Base-by-base conservation (phyloP, 2,329 filamentous ascomycete genomes). In the Penicillium polonicum region DNA sequence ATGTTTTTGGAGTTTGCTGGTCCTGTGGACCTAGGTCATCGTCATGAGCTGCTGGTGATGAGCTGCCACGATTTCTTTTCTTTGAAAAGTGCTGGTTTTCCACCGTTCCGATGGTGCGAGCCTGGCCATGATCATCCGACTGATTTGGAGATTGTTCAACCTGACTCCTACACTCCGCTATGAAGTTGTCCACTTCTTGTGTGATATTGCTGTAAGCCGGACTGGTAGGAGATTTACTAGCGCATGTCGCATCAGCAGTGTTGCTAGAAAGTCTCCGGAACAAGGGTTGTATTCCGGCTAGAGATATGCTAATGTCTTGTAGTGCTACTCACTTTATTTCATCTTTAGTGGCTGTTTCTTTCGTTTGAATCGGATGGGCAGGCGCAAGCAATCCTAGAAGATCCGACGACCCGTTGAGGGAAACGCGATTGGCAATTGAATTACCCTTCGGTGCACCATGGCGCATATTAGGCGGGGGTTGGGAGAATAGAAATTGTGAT, bases 401-500 rank as follows among this genome's bases (percentile, higher is more conserved):
- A 21, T 60, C 58, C 2, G 27, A 41, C 41, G 56, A 33, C 9
- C 31, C 44, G 36, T 41, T 23, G 5, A 38, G n/a, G 15, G 48
- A 39, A 33, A 52, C 17, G 1, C 35, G 44, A 17, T 31, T 33
- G n/a, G 36, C 7, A 12, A 44, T 50, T 4, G 19, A 21, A 23
- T 36, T 35, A 15, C 44, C 5, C 17, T 50, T 52, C 17, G 8
- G 17, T 13, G n/a, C 3, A 39, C 23, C 46, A 23, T 55, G 27
- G 10, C 52, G 36, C 10, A 33, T 42, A 19, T 48, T 35, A 19
- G 33, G 15, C 5, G 52, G 54, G 1, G 55, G 33, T 19, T 66
- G 65, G 8, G 65, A 67, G 21, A 55, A 56, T 3, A 63, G 42
- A 13, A 36, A 43, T 33, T 65, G 63, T 15, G 63, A 62, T 5